Conservation (phyloP, 768 basidiomycete genomes). For the Tremella mesenterica region DNA sequence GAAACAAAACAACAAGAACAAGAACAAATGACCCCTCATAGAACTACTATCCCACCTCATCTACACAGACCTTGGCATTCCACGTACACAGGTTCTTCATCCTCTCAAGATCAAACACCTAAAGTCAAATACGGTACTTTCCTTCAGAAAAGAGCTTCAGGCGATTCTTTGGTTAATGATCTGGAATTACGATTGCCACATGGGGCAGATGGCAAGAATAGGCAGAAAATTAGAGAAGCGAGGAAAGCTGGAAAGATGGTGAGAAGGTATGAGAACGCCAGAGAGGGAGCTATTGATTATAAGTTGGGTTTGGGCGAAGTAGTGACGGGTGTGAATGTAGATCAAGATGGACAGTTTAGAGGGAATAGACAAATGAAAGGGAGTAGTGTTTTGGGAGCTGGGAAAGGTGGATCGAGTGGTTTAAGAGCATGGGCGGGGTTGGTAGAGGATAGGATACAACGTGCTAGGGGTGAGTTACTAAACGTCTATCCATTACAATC, state of each 20-base stretch:
- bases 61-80: slow-evolving; percentile 39
- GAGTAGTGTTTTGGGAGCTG: slow-evolving; percentile 34
- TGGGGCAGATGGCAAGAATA: slow-evolving; percentile 37
- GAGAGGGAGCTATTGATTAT: slow-evolving; percentile 70
- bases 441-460: slow-evolving; percentile 68
- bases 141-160: slow-evolving; percentile 22
- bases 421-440: slow-evolving; percentile 68
- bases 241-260: slow-evolving; percentile 52
- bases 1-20: background rate
- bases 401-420: slow-evolving; percentile 49
- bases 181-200: slow-evolving; percentile 32
- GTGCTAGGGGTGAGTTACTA: slow-evolving; percentile 24
- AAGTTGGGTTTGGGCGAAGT: slow-evolving; percentile 49
- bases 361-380: slow-evolving; percentile 47
- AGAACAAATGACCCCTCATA: slow-evolving; percentile 17
- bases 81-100: slow-evolving; percentile 28
- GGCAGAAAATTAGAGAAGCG: slow-evolving; percentile 45
- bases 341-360: slow-evolving; percentile 25
- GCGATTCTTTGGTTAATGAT: slow-evolving; percentile 23
- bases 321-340: slow-evolving; percentile 6
- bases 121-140: slow-evolving; percentile 40
- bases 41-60: slow-evolving; percentile 37
- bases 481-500: background rate
- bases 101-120: slow-evolving; percentile 11
- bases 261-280: slow-evolving; percentile 56